A percentile compares a stretch with the other conserved stretches of the same genome.
These are phyloP conservation scores for Colletotrichum gloeosporioides DNA, from an alignment of 2,329 filamentous ascomycete genomes.

Conservation along the genomic window DNA sequence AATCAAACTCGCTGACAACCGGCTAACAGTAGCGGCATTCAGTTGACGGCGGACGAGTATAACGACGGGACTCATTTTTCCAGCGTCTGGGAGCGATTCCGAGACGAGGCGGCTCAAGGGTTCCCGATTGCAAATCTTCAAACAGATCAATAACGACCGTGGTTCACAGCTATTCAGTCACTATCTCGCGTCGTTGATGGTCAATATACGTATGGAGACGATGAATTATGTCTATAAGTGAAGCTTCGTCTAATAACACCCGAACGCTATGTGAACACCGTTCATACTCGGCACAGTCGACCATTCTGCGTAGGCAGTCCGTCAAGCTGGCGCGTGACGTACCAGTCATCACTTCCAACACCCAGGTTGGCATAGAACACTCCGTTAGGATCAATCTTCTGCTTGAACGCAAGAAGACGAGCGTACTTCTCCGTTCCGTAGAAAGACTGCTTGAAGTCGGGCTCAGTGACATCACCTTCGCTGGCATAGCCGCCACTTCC, in stretches of 20 bases:
- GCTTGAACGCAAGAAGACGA: conserved; percentile 31
- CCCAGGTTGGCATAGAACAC: conserved; percentile 32
- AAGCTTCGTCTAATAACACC: neutral
- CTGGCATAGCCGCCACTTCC: conserved; percentile 32
- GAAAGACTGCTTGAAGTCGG: conserved; percentile 32
- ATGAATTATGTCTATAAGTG: neutral
- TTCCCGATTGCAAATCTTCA: neutral
- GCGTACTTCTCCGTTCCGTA: conserved; percentile 34
- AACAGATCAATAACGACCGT: neutral
- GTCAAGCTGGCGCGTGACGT: conserved; percentile 12
- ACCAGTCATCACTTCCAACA: conserved; percentile 32
- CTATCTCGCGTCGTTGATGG: neutral
- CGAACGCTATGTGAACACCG: neutral
- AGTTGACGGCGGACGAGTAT: neutral
- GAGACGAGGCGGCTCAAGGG: neutral
- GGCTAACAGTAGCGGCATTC: neutral
- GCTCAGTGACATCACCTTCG: conserved; percentile 35
- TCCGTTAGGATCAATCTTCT: conserved; percentile 31
- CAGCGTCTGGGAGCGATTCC: neutral
- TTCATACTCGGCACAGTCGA: conserved; percentile 17
- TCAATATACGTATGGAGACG: neutral
- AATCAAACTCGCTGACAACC: neutral
- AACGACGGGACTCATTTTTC: accelerated
- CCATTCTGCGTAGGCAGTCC: conserved; percentile 16
- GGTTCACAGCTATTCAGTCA: neutral